Evolutionary conservation across 2,329 filamentous ascomycete genomes (phyloP).

Genomic region (Dendrostoma leiphaemia): DNA sequence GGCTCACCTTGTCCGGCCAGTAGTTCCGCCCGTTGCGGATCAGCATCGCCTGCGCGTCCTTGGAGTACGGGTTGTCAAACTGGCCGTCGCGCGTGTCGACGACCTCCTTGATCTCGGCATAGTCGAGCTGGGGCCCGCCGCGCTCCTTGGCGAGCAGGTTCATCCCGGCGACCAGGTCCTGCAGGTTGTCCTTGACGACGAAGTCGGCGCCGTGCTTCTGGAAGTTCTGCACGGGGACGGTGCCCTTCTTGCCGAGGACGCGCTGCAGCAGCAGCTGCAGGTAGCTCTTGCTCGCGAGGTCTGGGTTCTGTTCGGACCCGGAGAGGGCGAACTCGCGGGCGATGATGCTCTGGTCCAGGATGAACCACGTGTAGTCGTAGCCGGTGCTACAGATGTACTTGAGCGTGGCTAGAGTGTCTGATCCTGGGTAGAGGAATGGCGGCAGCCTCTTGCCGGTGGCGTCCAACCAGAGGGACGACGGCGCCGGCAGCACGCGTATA

Average conservation of each 20-base stretch:
- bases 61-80: constrained; percentile 54
- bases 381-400: constrained; percentile 59
- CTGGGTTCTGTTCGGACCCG: constrained; percentile 62
- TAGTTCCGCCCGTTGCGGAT: constrained; percentile 55
- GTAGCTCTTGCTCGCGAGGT: constrained; percentile 56
- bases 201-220: constrained; percentile 59
- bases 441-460: constrained; percentile 58
- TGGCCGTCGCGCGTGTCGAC: constrained; percentile 55
- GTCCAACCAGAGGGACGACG: constrained; percentile 62
- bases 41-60: constrained; percentile 62
- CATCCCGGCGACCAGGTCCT: constrained; percentile 56
- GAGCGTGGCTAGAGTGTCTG: constrained; percentile 56
- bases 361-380: constrained; percentile 64
- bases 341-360: constrained; percentile 57
- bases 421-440: constrained; percentile 54
- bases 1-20: constrained; percentile 50
- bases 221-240: constrained; percentile 55
- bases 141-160: constrained; percentile 50
- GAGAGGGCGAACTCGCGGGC: constrained; percentile 62
- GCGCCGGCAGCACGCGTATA: constrained; percentile 59
- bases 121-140: constrained; percentile 47
- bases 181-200: constrained; percentile 53
- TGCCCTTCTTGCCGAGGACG: constrained; percentile 50
- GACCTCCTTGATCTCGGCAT: constrained; percentile 40
- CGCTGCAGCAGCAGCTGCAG: constrained; percentile 49